A percentile compares a stretch with the other conserved stretches of the same genome.
phyloP scores from a whole-genome alignment of 2,329 filamentous ascomycete species.

The Neophaeococcomyces mojaviensis region DNA sequence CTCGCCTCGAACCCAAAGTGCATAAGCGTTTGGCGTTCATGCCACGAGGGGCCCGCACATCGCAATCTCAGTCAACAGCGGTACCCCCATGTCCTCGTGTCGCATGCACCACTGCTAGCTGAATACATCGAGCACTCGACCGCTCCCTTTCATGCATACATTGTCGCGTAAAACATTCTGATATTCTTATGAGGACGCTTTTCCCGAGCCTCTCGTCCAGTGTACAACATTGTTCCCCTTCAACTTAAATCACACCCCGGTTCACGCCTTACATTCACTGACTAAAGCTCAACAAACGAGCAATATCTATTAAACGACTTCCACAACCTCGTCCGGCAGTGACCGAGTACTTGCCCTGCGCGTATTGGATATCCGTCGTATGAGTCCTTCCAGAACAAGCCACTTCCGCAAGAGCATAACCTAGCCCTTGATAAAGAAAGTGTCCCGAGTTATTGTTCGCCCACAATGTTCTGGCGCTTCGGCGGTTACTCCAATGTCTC shows the following conservation, averaged over 20 bases:
- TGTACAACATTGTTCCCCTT: not conserved
- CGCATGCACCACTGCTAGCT: not conserved
- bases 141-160: not conserved
- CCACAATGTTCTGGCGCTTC: constrained; percentile 99
- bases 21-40: not conserved
- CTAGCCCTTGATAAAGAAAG: not conserved
- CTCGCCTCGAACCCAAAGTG: not conserved
- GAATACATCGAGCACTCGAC: not conserved
- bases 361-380: not conserved
- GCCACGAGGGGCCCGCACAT: not conserved
- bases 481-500: constrained; percentile 97
- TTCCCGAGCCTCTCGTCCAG: not conserved
- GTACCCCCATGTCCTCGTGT: not conserved
- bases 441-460: not conserved
- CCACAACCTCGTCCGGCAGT: too few relatives aligned
- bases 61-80: constrained; percentile 4
- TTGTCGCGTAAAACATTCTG: not conserved
- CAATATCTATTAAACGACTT: too few relatives aligned
- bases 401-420: not conserved
- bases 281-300: too few relatives aligned
- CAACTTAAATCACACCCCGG: too few relatives aligned
- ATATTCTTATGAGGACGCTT: not conserved
- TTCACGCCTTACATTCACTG: too few relatives aligned
- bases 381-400: not conserved
- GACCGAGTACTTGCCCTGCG: too few relatives aligned